Base-by-base conservation (phyloP, 371 early-diverging fungal genomes). In the Dichotomocladium elegans region DNA sequence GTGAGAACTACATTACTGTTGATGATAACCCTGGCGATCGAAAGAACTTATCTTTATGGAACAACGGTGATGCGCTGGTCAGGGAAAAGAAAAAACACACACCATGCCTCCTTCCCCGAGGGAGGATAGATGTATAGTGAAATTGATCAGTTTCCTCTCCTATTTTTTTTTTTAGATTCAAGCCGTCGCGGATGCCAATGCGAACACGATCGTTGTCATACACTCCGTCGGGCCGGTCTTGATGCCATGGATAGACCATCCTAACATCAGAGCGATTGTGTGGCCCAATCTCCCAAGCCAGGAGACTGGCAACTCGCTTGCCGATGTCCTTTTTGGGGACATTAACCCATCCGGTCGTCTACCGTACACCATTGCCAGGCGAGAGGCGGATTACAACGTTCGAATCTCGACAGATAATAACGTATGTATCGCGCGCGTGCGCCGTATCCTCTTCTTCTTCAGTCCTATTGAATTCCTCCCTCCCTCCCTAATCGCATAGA, bases 161-260 rank as follows among this genome's bases (percentile, higher is more conserved):
- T 7, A 7, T 17, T 15, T 5, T 22, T 12, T 1, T 7, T 9
- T 27, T 30, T 52, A 72, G 80, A 78, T 85, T 41, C 44, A 78
- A 37, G 69, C 74, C 15, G 83, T 77, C 22, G 81, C 86, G 22
- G 67, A 66, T 14, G 66, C 62, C 24, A 77, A 78, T 50, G 34
- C 62, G 12, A 86, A 81, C 31, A 79, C 80, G 0, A 60, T 85
- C 41, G 87, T 86, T 25, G 81, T 86, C 2, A 61, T 83, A 3
- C 81, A 84, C 60, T 63, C 72, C 25, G 77, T 75, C 14, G 84
- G 82, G 3, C 66, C 85, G 43, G 76, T 84, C 11, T 45, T 66
- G 41, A 77, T 83, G 77, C 74, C 68, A 2, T 85, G 81, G 81
- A 47, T 68, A 29, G 45, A 68, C 47, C 77, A 82, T 60, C 77